Evolutionary conservation across 192 early-diverging fungal genomes (phyloP), one percentile per base, ranked within the genome.

Genomic region (Chytriomyces sp.): DNA sequence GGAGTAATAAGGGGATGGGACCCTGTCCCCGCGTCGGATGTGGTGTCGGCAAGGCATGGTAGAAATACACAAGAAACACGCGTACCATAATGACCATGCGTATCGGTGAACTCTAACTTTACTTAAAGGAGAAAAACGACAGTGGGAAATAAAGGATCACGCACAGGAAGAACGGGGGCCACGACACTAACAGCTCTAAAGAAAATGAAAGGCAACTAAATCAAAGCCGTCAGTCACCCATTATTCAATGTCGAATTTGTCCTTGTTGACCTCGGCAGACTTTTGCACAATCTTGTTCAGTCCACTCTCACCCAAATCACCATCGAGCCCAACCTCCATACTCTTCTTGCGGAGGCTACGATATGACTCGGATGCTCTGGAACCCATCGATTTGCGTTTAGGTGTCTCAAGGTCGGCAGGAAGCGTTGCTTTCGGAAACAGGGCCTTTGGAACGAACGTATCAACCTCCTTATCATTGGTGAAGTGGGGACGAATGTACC

Each of bases 401-500:
- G 31, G 14, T 2, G 38, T 14, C 39, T 70, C 68, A n/a, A 39
- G 39, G 19, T 70, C 68, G 8, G 68, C 55, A 8, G 68, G 68
- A 19, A 70, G 37, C 31, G 68, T 55, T 1, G 68, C 56, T 39
- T 55, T 57, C 8, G 73, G 73, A 52, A 74, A 74, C 30, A 74
- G 73, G 2, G 62, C 52, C 61, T 74, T 74, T 22, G 73, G 73
- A 14, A 64, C 62, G 36, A 74, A 74, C 2, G 73, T 74, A 39
- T 74, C 73, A 4, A 74, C 73, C 7, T 19, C 28, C 10, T 57
- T 36, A 17, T 61, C 54, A 36, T 38, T 82, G 5, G 77, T 78
- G 53, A 82, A 79, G 81, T 82, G 75, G 3, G 81, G 81, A n/a
- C 81, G 81, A 59, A 82, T 82, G 69, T 77, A 82, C 41, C 81